A percentile compares a stretch with the other conserved stretches of the same genome.
Evolutionary conservation across 345 rosid genomes (phyloP).

Genomic region (Geranium brycei): DNA sequence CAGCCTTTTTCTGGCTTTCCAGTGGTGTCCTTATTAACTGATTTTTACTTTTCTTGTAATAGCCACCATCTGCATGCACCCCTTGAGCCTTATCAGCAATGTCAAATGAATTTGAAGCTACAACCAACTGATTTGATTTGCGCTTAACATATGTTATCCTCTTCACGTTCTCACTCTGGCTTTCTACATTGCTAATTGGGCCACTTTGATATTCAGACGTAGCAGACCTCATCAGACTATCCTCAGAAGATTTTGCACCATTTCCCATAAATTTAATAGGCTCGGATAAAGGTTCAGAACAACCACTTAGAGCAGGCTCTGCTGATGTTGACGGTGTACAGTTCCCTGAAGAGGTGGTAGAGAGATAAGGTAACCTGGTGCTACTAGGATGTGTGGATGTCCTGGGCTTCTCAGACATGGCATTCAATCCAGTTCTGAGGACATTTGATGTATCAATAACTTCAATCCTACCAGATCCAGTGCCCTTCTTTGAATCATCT

Average conservation of each 20-base stretch:
- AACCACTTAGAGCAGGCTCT: constrained; percentile 26
- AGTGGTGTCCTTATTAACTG: constrained; percentile 66
- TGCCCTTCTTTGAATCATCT: constrained; percentile 33
- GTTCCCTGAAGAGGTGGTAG: constrained; percentile 22
- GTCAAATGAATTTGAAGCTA: constrained; percentile 34
- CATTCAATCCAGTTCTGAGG: constrained; percentile 23
- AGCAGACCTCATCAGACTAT: constrained; percentile 28
- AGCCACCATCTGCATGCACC: constrained; percentile 44
- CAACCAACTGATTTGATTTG: constrained; percentile 78
- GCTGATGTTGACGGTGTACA: constrained; percentile 22
- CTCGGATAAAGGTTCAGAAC: constrained; percentile 28
- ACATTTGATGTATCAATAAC: constrained; percentile 18
- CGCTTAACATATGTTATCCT: constrained; percentile 53
- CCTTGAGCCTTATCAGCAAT: constrained; percentile 25
- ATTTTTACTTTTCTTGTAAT: constrained; percentile 69
- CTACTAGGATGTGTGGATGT: constrained; percentile 37
- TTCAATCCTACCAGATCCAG: constrained; percentile 24
- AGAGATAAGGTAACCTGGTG: constrained; percentile 25
- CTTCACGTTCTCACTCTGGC: constrained; percentile 28
- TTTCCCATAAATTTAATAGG: constrained; percentile 28
- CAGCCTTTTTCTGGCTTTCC: constrained; percentile 30
- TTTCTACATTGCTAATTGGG: constrained; percentile 24
- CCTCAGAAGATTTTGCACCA: constrained; percentile 26
- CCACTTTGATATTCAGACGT: constrained; percentile 22
- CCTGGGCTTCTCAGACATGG: constrained; percentile 40